Conservation (phyloP, 1,284 basidiomycete species). For the Takashimella koratensis region DNA sequence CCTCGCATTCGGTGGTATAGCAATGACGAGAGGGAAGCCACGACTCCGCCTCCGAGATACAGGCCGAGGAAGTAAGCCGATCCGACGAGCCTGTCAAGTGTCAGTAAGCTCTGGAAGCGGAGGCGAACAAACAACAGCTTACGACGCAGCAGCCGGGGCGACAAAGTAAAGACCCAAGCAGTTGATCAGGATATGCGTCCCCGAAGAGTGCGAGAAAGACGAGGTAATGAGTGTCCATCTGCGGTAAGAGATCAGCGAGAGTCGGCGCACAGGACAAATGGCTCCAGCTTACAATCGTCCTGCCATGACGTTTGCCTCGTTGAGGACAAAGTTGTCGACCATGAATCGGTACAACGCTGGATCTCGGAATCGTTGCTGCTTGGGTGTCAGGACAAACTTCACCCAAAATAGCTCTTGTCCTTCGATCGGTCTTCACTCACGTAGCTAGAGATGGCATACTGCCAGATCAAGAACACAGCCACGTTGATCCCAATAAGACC, state of each 20-base stretch:
- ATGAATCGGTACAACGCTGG: constrained; percentile 58
- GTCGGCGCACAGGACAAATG: no score
- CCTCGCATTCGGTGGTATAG: constrained; percentile 55
- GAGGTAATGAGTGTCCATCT: constrained; percentile 79
- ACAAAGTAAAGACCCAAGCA: constrained; percentile 75
- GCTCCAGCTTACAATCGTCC: constrained; percentile 63
- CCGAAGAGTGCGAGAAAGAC: constrained; percentile 66
- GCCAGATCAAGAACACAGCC: constrained; percentile 44
- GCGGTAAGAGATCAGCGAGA: no score
- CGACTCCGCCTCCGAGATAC: constrained; percentile 68
- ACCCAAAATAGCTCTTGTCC: not conserved
- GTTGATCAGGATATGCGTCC: constrained; percentile 70
- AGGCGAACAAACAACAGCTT: constrained; percentile 11
- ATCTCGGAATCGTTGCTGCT: constrained; percentile 51
- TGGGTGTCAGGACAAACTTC: no score
- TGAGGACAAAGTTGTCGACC: constrained; percentile 63
- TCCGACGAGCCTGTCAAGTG: constrained; percentile 56
- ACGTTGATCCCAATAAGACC: constrained; percentile 43
- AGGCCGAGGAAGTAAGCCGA: constrained; percentile 66
- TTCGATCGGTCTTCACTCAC: constrained; percentile 19
- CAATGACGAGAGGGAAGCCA: constrained; percentile 61
- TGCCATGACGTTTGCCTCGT: constrained; percentile 59
- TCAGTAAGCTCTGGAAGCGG: not conserved
- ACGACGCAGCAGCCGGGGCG: constrained; percentile 63
- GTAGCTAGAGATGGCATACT: constrained; percentile 39